Evolutionary conservation across 306 rosid species (phyloP).

Genomic region (Quercus rubra): DNA sequence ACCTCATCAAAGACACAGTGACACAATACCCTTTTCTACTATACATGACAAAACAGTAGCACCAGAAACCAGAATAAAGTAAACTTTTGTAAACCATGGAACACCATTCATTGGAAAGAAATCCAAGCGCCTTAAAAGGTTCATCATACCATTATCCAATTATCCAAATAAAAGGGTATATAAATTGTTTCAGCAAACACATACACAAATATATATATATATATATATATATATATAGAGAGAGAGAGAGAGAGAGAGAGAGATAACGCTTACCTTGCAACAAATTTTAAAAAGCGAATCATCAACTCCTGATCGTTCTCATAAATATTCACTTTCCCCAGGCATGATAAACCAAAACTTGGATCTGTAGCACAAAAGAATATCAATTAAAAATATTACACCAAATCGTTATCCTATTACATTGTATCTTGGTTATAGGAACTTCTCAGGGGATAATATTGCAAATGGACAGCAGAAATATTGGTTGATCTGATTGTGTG

Average conservation of each 20-base stretch:
- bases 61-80: too few relatives aligned
- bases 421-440: neutral
- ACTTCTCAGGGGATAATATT: neutral
- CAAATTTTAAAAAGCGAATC: slow-evolving; percentile 62
- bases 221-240: neutral
- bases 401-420: neutral
- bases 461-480: neutral
- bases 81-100: too few relatives aligned
- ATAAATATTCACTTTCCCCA: slow-evolving; percentile 65
- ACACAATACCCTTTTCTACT: neutral
- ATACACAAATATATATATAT: too few relatives aligned
- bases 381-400: neutral
- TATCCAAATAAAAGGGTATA: neutral
- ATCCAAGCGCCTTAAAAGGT: too few relatives aligned
- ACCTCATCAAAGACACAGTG: neutral
- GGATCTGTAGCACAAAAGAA: slow-evolving; percentile 52
- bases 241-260: slow-evolving; percentile 1
- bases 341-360: slow-evolving; percentile 64
- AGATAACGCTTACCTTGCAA: slow-evolving; percentile 48
- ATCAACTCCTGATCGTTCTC: slow-evolving; percentile 76
- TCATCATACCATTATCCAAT: neutral
- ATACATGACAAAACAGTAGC: too few relatives aligned
- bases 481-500: neutral
- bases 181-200: too few relatives aligned
- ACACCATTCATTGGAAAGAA: too few relatives aligned